Conservation (phyloP, 106 monocot genomes). For the Agapanthus africanus region DNA sequence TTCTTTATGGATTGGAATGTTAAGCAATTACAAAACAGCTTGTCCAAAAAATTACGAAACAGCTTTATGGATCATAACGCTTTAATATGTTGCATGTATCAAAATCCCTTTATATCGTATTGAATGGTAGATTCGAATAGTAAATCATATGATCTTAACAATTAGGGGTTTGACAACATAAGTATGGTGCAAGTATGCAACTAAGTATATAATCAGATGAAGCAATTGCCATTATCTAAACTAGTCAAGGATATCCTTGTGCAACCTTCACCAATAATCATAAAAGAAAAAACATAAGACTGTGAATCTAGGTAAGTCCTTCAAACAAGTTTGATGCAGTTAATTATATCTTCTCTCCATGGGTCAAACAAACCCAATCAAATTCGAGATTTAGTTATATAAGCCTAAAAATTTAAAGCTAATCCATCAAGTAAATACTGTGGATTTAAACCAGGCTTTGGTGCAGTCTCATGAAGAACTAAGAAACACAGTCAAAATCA, state of each 20-base stretch:
- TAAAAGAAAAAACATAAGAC: background rate
- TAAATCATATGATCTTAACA: no score
- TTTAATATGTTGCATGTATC: no score
- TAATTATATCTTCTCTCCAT: background rate
- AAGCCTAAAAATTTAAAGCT: background rate
- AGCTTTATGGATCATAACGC: no score
- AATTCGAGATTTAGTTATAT: background rate
- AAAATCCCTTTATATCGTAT: no score
- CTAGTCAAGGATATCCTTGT: background rate
- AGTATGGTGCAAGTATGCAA: background rate
- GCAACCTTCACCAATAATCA: no score
- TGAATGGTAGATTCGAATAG: no score
- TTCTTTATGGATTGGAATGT: no score
- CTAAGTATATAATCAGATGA: background rate
- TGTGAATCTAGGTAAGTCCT: background rate
- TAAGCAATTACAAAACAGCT: no score
- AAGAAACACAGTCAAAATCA: background rate
- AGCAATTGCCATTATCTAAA: background rate
- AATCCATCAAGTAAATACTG: background rate
- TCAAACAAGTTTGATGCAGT: background rate
- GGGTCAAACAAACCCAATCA: background rate
- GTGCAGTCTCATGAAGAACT: background rate
- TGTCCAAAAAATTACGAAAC: no score
- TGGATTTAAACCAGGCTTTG: background rate
- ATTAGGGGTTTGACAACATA: background rate